Evolutionary conservation across 139 green algal genomes (phyloP).

Genomic region (Chlorella sp.): DNA sequence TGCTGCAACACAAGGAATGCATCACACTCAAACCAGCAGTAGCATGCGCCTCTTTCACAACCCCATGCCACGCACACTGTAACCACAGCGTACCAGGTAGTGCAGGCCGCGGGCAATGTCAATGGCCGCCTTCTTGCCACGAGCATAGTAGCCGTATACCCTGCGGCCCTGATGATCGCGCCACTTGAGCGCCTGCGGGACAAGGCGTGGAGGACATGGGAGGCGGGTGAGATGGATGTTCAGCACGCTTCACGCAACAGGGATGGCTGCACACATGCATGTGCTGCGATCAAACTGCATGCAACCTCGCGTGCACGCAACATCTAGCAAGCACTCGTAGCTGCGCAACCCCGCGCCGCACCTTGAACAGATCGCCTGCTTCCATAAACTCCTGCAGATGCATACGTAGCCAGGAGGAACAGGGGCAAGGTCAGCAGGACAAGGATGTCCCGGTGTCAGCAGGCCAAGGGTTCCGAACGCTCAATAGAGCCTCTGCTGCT

Average conservation of each 20-base stretch:
- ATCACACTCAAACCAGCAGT: background rate
- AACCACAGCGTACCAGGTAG: conserved; percentile 18
- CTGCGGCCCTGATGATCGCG: conserved; percentile 18
- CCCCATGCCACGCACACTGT: background rate
- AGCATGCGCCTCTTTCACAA: background rate
- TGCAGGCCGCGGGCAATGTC: conserved; percentile 49
- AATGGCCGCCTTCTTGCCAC: conserved; percentile 22
- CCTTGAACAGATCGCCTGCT: conserved; percentile 9
- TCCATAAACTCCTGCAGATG: conserved; percentile 52
- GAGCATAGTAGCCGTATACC: conserved; percentile 45
- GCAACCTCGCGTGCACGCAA: no score
- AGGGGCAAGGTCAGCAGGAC: no score
- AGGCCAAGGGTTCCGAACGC: no score
- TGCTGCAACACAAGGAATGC: no score
- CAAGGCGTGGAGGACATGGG: no score
- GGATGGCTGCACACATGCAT: no score
- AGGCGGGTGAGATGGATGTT: no score
- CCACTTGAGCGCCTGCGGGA: conserved; percentile 23
- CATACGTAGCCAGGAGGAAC: background rate
- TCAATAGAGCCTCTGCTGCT: no score
- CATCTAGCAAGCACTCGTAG: no score
- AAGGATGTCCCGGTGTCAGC: no score
- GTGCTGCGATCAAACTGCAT: no score
- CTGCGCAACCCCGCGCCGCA: background rate
- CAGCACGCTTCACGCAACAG: no score